Percentiles rank a stretch among this genome's conserved stretches.
Evolutionary conservation across 768 basidiomycete species (phyloP).

Genomic region (Tylopilus sp.): DNA sequence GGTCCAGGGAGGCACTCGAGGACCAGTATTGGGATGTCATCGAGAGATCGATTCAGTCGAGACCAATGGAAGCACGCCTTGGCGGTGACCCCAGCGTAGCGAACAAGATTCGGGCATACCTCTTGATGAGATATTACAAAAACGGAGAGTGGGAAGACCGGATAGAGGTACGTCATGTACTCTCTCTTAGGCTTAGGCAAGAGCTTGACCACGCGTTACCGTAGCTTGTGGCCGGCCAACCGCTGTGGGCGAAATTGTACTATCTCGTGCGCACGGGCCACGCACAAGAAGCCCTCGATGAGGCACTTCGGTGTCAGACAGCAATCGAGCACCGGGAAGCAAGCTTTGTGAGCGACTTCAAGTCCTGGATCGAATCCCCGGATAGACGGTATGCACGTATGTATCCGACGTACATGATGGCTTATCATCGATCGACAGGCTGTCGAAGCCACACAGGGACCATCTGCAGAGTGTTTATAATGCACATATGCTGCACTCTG

Average conservation of each 20-base stretch:
- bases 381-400: conserved; percentile 77
- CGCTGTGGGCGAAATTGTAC: conserved; percentile 93
- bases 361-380: conserved; percentile 76
- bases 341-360: conserved; percentile 79
- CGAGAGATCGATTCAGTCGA: conserved; percentile 75
- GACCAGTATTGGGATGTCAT: conserved; percentile 85
- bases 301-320: conserved; percentile 66
- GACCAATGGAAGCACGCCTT: conserved; percentile 79
- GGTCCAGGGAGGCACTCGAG: conserved; percentile 79
- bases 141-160: conserved; percentile 82
- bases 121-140: conserved; percentile 75
- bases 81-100: conserved; percentile 89
- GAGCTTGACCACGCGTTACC: conserved; percentile 1
- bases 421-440: conserved; percentile 34
- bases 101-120: conserved; percentile 88
- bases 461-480: conserved; percentile 80
- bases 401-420: too few species aligned
- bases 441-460: conserved; percentile 73
- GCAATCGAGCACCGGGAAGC: conserved; percentile 76
- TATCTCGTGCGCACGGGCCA: conserved; percentile 89
- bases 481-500: conserved; percentile 85
- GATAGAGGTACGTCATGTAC: conserved; percentile 64
- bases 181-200: not conserved
- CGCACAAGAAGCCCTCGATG: conserved; percentile 71
- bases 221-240: conserved; percentile 80